These are phyloP conservation scores for Penicillium fuscoglaucum DNA, from an alignment of 2,329 filamentous ascomycete genomes.

Conservation along the genomic window DNA sequence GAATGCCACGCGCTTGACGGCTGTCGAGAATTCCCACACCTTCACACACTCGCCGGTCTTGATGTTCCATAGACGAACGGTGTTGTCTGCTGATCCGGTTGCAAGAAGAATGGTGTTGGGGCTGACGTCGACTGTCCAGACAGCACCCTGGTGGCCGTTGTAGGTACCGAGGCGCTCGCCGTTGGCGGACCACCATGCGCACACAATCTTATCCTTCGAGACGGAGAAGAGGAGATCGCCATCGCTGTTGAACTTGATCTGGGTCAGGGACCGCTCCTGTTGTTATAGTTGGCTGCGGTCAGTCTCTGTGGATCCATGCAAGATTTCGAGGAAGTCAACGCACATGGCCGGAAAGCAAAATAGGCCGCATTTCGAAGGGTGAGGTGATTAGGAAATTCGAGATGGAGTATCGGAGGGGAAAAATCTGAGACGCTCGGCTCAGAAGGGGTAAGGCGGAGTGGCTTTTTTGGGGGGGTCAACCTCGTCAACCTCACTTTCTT, in stretches of 20 bases:
- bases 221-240: constrained; percentile 96
- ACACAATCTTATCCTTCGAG: constrained; percentile 93
- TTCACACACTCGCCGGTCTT: constrained; percentile 90
- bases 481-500: constrained; percentile 33
- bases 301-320: constrained; percentile 27
- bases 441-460: constrained; percentile 26
- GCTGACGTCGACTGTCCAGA: constrained; percentile 98
- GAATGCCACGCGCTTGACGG: constrained; percentile 98
- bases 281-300: constrained; percentile 21
- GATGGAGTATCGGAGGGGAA: constrained; percentile 13
- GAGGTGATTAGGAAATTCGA: constrained; percentile 23
- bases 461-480: constrained; percentile 32
- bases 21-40: constrained; percentile 96
- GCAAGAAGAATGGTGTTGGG: constrained; percentile 88
- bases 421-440: constrained; percentile 23
- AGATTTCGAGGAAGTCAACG: constrained; percentile 32
- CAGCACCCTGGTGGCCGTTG: constrained; percentile 92
- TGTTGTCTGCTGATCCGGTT: constrained; percentile 96
- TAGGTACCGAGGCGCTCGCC: constrained; percentile 97
- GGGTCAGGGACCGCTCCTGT: constrained; percentile 86
- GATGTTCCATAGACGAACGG: constrained; percentile 94
- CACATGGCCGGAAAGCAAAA: constrained; percentile 90
- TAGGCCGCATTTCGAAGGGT: constrained; percentile 80
- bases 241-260: constrained; percentile 94
- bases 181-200: constrained; percentile 96